These are phyloP conservation scores for Carex littledalei DNA, from an alignment of 176 grass and related monocot species.

Conservation along the genomic window DNA sequence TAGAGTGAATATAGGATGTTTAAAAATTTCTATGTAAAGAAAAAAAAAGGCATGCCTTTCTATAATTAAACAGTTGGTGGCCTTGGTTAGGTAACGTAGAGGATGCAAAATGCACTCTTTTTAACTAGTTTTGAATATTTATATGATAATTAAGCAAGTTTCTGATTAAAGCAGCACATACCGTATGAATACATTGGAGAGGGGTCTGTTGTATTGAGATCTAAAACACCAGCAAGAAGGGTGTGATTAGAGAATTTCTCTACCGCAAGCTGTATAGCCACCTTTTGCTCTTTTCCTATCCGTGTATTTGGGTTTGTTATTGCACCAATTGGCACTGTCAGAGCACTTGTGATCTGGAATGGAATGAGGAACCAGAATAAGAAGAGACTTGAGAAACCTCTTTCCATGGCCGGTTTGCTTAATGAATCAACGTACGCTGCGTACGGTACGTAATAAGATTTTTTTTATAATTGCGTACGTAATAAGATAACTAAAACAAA, in stretches of 20 bases:
- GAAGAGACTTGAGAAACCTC: neutral
- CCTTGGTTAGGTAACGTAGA: too few relatives aligned
- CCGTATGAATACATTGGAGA: neutral
- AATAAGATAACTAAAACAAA: too few relatives aligned
- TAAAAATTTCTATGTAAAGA: too few relatives aligned
- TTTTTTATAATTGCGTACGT: too few relatives aligned
- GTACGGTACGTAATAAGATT: too few relatives aligned
- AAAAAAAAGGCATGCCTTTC: too few relatives aligned
- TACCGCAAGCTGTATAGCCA: constrained; percentile 10
- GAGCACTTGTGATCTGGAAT: neutral
- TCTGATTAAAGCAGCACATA: neutral
- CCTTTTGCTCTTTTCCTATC: constrained; percentile 11
- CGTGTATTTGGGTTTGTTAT: neutral
- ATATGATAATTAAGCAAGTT: neutral
- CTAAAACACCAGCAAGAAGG: neutral
- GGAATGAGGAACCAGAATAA: neutral
- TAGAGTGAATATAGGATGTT: too few relatives aligned
- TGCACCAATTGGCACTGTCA: neutral
- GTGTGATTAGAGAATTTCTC: neutral
- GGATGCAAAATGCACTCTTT: too few relatives aligned
- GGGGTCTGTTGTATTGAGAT: constrained; percentile 21
- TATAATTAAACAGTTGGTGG: too few relatives aligned
- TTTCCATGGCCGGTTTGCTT: neutral
- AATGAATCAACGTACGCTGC: too few relatives aligned
- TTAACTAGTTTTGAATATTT: neutral